Evolutionary conservation across 257 asterid genomes (phyloP).

Genomic region (Thymus mandschuricus): DNA sequence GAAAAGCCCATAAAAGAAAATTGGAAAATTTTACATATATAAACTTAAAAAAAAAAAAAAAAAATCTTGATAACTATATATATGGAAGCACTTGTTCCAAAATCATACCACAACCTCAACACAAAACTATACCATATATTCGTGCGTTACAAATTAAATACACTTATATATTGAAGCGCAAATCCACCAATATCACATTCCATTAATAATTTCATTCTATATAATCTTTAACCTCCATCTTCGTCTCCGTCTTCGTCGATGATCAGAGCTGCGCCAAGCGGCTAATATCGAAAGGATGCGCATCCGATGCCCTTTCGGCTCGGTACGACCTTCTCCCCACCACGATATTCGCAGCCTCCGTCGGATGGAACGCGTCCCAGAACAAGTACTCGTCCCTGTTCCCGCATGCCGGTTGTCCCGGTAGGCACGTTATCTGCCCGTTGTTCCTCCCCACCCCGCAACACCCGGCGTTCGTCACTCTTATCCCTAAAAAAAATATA

Average conservation of each 20-base stretch:
- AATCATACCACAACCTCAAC: neutral
- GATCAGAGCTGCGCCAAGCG: conserved; percentile 68
- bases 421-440: conserved; percentile 95
- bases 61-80: too few species aligned
- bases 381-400: conserved; percentile 67
- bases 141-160: neutral
- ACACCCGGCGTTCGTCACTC: conserved; percentile 82
- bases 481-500: conserved; percentile 55
- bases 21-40: too few species aligned
- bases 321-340: conserved; percentile 81
- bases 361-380: conserved; percentile 96
- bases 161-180: neutral
- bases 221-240: neutral
- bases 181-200: neutral
- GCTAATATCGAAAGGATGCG: conserved; percentile 77
- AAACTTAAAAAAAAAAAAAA: too few species aligned
- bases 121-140: neutral
- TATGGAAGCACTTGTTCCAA: neutral
- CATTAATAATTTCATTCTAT: neutral
- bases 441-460: conserved; percentile 96
- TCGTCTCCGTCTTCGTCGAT: neutral
- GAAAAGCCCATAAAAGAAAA: too few species aligned
- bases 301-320: conserved; percentile 71
- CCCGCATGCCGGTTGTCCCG: conserved; percentile 64
- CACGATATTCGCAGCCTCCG: conserved; percentile 71